These are phyloP conservation scores for Verticillium longisporum DNA, from an alignment of 2,329 filamentous ascomycete genomes.

Conservation along the genomic window DNA sequence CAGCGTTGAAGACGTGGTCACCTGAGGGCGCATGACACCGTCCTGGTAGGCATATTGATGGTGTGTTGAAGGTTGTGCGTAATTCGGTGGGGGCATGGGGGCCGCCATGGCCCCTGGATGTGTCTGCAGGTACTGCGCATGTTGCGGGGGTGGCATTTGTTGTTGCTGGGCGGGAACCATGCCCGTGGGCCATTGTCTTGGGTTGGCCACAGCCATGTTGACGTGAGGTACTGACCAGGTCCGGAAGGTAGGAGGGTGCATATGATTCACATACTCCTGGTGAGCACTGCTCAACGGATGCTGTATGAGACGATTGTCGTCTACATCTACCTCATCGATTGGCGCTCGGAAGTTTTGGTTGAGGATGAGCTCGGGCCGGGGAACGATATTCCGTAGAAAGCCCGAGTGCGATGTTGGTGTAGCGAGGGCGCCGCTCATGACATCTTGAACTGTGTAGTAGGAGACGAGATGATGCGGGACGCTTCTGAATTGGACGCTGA, in stretches of 20 bases:
- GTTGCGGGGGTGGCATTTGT: not conserved
- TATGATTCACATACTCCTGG: not conserved
- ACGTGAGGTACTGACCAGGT: not conserved
- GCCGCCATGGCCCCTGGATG: not conserved
- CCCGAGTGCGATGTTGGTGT: constrained; percentile 46
- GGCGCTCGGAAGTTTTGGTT: constrained; percentile 62
- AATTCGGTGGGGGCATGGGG: not conserved
- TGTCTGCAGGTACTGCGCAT: not conserved
- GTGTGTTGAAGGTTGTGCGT: not conserved
- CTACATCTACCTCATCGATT: constrained; percentile 50
- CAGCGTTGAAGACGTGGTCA: not conserved
- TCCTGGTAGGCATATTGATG: not conserved
- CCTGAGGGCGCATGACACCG: not conserved
- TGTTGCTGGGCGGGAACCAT: not conserved
- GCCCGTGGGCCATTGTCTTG: not conserved
- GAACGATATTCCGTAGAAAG: constrained; percentile 17
- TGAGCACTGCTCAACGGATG: not conserved
- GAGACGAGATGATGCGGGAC: constrained; percentile 80
- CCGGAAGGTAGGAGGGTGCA: not conserved
- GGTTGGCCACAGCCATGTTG: not conserved
- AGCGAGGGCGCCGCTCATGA: constrained; percentile 50
- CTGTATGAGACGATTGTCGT: constrained; percentile 5
- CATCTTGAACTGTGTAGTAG: constrained; percentile 80
- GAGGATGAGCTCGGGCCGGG: constrained; percentile 50
- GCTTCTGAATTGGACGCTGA: constrained; percentile 69